Percentiles rank a stretch among this genome's conserved stretches.
Evolutionary conservation across 2,329 filamentous ascomycete species (phyloP).

Genomic region (Calonectria hawksworthii): DNA sequence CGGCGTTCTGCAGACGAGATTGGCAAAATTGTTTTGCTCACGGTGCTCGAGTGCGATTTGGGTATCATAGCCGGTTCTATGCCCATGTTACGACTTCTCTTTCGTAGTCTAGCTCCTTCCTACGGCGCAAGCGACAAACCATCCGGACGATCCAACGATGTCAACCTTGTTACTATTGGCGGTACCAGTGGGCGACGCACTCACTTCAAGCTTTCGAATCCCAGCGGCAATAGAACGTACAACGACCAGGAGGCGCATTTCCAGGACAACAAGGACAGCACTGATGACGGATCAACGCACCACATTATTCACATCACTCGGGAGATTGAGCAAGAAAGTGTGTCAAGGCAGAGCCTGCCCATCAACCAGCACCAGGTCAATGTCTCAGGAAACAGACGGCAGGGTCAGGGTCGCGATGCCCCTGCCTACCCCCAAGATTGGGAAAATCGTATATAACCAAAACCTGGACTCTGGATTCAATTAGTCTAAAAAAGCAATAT

Average conservation of each 20-base stretch:
- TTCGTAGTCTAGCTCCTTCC: constrained; percentile 30
- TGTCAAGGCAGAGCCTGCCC: neutral
- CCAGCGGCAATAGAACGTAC: constrained; percentile 8
- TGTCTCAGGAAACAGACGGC: neutral
- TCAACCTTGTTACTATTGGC: constrained; percentile 35
- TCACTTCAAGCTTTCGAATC: constrained; percentile 29
- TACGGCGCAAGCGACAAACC: constrained; percentile 24
- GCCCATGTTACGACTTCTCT: constrained; percentile 41
- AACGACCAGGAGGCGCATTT: constrained; percentile 21
- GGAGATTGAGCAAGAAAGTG: constrained; percentile 32
- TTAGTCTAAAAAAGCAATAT: neutral
- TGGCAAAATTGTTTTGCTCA: constrained; percentile 41
- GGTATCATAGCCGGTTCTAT: constrained; percentile 44
- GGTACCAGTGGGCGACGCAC: constrained; percentile 17
- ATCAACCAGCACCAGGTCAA: neutral
- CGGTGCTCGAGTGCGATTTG: constrained; percentile 42
- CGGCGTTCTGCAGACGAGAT: constrained; percentile 28
- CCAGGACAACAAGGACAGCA: constrained; percentile 36
- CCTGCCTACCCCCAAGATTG: neutral
- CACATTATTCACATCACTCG: constrained; percentile 36
- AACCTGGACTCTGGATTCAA: neutral
- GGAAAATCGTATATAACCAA: neutral
- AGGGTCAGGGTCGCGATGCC: neutral
- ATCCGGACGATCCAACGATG: constrained; percentile 26
- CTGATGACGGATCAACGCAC: constrained; percentile 31